These are phyloP conservation scores for Fermentozyma sake DNA, from an alignment of 1,139 yeast genomes.

Conservation along the genomic window DNA sequence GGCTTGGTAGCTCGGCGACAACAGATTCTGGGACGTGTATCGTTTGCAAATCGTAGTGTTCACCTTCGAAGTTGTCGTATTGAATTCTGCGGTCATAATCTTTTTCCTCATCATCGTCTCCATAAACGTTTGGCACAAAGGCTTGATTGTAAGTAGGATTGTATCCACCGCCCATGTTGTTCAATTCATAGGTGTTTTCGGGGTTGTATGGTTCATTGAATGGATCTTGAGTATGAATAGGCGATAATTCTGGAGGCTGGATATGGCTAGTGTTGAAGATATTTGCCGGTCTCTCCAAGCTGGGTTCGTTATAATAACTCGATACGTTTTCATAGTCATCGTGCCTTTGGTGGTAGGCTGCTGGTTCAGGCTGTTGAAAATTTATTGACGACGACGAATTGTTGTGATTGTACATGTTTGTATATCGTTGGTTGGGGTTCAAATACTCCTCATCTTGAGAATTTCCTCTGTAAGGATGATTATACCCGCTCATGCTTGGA, in stretches of 20 bases:
- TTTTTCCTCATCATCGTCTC: constrained; percentile 39
- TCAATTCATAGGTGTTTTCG: constrained; percentile 10
- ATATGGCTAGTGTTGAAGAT: constrained; percentile 22
- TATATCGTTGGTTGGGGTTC: constrained; percentile 1
- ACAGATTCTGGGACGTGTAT: constrained; percentile 25
- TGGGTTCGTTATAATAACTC: constrained; percentile 12
- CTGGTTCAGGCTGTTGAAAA: constrained; percentile 34
- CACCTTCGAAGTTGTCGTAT: constrained; percentile 41
- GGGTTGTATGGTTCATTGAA: constrained; percentile 5
- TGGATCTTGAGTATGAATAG: constrained; percentile 10
- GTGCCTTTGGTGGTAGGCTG: constrained; percentile 13
- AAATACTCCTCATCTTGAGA: no score
- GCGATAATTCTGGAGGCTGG: constrained; percentile 15
- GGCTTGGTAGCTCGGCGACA: constrained; percentile 2
- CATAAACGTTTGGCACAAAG: constrained; percentile 46
- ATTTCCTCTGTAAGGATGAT: no score
- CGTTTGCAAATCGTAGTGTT: constrained; percentile 39
- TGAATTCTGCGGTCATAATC: constrained; percentile 40
- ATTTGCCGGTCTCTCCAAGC: constrained; percentile 14
- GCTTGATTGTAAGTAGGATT: constrained; percentile 28
- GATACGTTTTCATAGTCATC: constrained; percentile 19
- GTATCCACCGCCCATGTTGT: constrained; percentile 6
- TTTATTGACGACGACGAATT: constrained; percentile 21
- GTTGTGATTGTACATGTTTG: constrained; percentile 13
- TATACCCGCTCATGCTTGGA: no score